Percentiles rank a stretch among this genome's conserved stretches.
Evolutionary conservation across 331 rosid genomes (phyloP).

Genomic region (Quercus lobata): DNA sequence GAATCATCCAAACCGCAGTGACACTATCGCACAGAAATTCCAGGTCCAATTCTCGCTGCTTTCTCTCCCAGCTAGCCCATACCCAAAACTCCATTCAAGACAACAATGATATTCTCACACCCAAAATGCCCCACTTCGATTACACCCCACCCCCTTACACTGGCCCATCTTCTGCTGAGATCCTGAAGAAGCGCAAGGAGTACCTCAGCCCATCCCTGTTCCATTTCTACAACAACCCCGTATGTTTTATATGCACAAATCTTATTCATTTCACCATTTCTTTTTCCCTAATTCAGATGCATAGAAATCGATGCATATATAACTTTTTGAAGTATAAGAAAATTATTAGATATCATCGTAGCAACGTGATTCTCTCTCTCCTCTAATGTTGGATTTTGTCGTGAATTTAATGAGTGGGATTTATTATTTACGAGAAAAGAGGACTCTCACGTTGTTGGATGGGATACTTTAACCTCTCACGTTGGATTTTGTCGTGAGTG

Average conservation of each 20-base stretch:
- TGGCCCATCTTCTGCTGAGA: constrained; percentile 39
- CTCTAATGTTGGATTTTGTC: no score
- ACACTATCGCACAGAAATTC: not conserved
- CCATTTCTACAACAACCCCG: constrained; percentile 29
- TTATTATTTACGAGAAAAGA: no score
- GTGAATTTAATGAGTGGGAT: no score
- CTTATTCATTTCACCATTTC: not conserved
- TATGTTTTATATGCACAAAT: not conserved
- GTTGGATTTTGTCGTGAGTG: no score
- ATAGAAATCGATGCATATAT: not conserved
- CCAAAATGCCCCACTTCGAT: constrained; percentile 38
- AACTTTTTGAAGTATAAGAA: not conserved
- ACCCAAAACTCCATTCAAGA: not conserved
- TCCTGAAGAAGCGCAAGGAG: constrained; percentile 29
- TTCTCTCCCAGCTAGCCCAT: constrained; percentile 17
- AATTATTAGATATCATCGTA: no score
- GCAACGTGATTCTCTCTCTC: no score
- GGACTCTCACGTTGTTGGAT: no score
- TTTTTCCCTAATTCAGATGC: not conserved
- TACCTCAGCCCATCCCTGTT: constrained; percentile 26
- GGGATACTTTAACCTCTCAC: no score
- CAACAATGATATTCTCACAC: constrained; percentile 13
- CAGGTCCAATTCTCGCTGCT: not conserved
- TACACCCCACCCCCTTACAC: constrained; percentile 33
- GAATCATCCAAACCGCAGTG: not conserved